These are phyloP conservation scores for Penicillium sp. DNA, from an alignment of 2,329 filamentous ascomycete species.

Conservation along the genomic window DNA sequence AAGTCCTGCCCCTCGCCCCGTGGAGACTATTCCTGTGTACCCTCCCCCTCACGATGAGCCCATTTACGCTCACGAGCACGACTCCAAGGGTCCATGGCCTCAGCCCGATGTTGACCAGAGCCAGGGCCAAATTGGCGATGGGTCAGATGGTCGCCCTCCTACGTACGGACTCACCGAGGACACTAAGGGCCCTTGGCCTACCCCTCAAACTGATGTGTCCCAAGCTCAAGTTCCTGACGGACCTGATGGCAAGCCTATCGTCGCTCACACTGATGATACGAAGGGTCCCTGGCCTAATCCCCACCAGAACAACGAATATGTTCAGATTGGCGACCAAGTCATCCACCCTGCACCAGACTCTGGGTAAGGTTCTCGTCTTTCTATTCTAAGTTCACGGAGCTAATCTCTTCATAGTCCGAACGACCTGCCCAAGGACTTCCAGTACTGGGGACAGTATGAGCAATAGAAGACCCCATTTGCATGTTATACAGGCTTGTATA, in stretches of 20 bases:
- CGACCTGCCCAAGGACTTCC: slow-evolving; percentile 11
- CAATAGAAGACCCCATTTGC: background rate
- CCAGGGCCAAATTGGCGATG: slow-evolving; percentile 14
- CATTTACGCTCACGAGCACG: slow-evolving; percentile 6
- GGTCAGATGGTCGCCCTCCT: slow-evolving; percentile 4
- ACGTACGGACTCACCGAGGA: slow-evolving; percentile 2
- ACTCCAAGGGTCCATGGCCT: slow-evolving; percentile 13
- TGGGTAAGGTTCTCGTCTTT: slow-evolving; percentile 6
- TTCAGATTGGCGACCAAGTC: slow-evolving; percentile 1
- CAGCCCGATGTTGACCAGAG: slow-evolving; percentile 7
- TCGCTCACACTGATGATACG: slow-evolving; percentile 2
- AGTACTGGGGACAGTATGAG: slow-evolving; percentile 17
- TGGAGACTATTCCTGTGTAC: slow-evolving; percentile 1
- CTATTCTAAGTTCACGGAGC: background rate
- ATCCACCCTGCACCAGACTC: slow-evolving; percentile 10
- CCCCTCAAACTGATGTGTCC: slow-evolving; percentile 10
- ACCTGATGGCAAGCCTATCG: slow-evolving; percentile 9
- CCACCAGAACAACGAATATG: slow-evolving; percentile 12
- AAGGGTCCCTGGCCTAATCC: slow-evolving; percentile 12
- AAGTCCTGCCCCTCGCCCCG: background rate
- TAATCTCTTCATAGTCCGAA: slow-evolving; percentile 5
- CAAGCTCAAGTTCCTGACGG: slow-evolving; percentile 10
- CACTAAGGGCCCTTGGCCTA: slow-evolving; percentile 13
- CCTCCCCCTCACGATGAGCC: slow-evolving; percentile 6
- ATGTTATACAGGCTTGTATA: slow-evolving; percentile 16